Percentiles rank a stretch among this genome's conserved stretches.
Evolutionary conservation across 495 filamentous ascomycete species (phyloP).

Genomic region (Neurospora sublineolata): DNA sequence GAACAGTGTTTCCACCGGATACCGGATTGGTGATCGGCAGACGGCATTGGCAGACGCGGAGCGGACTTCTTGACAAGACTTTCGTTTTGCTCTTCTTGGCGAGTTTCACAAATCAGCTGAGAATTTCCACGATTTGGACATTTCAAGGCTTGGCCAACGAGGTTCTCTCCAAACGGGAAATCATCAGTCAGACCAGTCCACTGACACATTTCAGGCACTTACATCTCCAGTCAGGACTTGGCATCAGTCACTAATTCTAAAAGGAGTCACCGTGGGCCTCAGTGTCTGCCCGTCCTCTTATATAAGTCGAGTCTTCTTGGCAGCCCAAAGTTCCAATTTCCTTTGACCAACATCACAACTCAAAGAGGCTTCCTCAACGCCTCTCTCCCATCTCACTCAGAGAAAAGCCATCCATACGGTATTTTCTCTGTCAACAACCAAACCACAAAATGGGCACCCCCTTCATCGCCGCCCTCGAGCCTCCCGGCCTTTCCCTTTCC

Average conservation of each 20-base stretch:
- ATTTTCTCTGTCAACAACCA: background rate
- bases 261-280: background rate
- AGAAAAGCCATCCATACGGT: background rate
- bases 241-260: background rate
- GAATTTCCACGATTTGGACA: background rate
- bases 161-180: background rate
- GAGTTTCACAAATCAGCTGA: background rate
- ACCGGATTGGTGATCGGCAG: background rate
- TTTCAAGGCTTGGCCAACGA: background rate
- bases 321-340: background rate
- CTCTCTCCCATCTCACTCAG: background rate
- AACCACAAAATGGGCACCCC: conserved; percentile 21
- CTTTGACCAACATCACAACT: background rate
- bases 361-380: background rate
- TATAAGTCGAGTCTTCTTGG: background rate
- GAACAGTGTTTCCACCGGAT: background rate
- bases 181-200: background rate
- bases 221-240: background rate
- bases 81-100: background rate
- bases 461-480: conserved; percentile 38
- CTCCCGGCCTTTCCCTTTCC: conserved; percentile 15
- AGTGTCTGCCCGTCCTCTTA: background rate
- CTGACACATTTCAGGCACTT: background rate
- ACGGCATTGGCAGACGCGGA: background rate
- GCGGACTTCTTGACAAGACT: background rate